These are phyloP conservation scores for Fusarium sp. DNA, from an alignment of 2,329 filamentous ascomycete genomes.

Conservation along the genomic window DNA sequence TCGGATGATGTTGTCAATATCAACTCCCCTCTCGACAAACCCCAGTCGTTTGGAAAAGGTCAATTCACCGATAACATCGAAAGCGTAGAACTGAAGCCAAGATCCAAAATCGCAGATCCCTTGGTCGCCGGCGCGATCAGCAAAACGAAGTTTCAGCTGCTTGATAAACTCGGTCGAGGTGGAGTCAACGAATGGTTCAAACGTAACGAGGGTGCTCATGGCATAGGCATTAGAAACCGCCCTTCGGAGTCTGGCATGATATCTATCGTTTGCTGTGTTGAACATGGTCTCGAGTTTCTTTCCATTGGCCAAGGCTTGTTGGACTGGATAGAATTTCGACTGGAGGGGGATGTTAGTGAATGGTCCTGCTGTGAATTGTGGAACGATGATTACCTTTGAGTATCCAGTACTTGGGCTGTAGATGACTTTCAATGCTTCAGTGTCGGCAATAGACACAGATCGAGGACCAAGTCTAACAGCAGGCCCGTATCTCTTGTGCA, in stretches of 20 bases:
- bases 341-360: neutral
- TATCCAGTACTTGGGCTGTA: slow-evolving; percentile 16
- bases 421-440: slow-evolving; percentile 6
- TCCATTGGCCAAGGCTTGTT: slow-evolving; percentile 44
- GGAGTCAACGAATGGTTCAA: slow-evolving; percentile 50
- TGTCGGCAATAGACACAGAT: slow-evolving; percentile 11
- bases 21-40: slow-evolving; percentile 75
- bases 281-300: slow-evolving; percentile 47
- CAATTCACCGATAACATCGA: slow-evolving; percentile 80
- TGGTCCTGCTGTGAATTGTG: neutral
- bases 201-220: slow-evolving; percentile 52
- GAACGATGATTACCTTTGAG: slow-evolving; percentile 1
- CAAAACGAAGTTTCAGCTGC: slow-evolving; percentile 21
- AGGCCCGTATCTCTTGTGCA: slow-evolving; percentile 22
- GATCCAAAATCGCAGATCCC: slow-evolving; percentile 63
- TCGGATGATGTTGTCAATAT: slow-evolving; percentile 75
- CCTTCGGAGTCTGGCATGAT: slow-evolving; percentile 53
- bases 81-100: slow-evolving; percentile 82
- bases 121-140: neutral
- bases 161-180: slow-evolving; percentile 35
- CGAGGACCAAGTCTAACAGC: slow-evolving; percentile 16
- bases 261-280: slow-evolving; percentile 50
- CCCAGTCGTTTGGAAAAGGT: slow-evolving; percentile 78
- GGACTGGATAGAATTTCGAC: slow-evolving; percentile 44
- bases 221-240: slow-evolving; percentile 52